These are phyloP conservation scores for Astrothelium macrocarpum DNA, from an alignment of 495 filamentous ascomycete genomes.

Conservation along the genomic window DNA sequence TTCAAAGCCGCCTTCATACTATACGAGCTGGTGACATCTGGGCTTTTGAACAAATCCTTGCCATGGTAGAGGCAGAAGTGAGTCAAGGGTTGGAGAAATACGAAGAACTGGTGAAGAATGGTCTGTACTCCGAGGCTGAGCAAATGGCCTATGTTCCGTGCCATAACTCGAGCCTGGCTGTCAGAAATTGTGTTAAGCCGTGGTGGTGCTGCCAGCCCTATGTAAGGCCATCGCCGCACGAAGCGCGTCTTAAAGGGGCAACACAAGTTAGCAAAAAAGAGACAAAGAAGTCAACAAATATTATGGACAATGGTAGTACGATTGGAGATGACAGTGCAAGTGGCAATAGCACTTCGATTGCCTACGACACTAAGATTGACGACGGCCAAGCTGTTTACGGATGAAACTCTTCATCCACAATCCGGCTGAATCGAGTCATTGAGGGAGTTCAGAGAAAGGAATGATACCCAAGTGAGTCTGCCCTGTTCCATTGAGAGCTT, in stretches of 20 bases:
- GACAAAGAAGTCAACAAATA: constrained; percentile 30
- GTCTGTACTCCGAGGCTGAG: constrained; percentile 22
- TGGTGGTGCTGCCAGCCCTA: constrained; percentile 95
- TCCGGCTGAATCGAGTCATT: too few relatives aligned
- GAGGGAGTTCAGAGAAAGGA: background rate
- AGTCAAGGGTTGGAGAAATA: constrained; percentile 67
- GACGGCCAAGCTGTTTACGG: too few relatives aligned
- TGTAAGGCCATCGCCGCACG: constrained; percentile 75
- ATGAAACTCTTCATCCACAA: too few relatives aligned
- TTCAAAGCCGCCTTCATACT: constrained; percentile 69
- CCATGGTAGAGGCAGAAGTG: constrained; percentile 57
- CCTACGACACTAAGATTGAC: too few relatives aligned
- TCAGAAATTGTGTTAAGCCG: constrained; percentile 62
- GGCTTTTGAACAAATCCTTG: constrained; percentile 62
- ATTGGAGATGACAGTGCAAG: background rate
- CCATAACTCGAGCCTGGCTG: constrained; percentile 56
- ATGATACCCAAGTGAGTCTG: background rate
- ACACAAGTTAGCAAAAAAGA: constrained; percentile 56
- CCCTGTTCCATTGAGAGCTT: background rate
- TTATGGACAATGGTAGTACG: constrained; percentile 19
- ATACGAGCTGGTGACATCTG: constrained; percentile 54
- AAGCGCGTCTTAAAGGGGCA: constrained; percentile 73
- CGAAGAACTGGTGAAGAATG: constrained; percentile 37
- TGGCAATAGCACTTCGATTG: background rate
- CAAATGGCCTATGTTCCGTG: constrained; percentile 7